A percentile compares a stretch with the other conserved stretches of the same genome.
Conservation (phyloP, 331 rosid species). For the Pyrus hybrid region DNA sequence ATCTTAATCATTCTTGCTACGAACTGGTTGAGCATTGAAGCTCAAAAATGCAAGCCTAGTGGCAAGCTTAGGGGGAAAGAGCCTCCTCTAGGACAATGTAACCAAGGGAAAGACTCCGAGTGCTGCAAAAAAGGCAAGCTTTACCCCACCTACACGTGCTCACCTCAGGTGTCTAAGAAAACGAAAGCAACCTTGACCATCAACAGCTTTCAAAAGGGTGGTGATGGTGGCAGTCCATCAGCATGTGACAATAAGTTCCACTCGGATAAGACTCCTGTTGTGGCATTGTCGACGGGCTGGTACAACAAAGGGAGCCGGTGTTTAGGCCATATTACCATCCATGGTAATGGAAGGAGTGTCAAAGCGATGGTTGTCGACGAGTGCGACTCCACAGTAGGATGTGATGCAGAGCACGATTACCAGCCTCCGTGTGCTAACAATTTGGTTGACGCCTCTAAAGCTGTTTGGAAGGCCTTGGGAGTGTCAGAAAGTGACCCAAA, state of each 20-base stretch:
- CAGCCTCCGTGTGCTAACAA: conserved; percentile 52
- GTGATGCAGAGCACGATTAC: conserved; percentile 37
- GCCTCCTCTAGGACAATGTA: conserved; percentile 29
- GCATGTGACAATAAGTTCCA: conserved; percentile 31
- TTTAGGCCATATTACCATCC: conserved; percentile 15
- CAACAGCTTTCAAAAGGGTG: conserved; percentile 25
- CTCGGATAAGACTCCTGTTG: conserved; percentile 9
- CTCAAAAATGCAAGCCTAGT: conserved; percentile 20
- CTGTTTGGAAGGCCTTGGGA: conserved; percentile 43
- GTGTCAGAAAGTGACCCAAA: conserved; percentile 6
- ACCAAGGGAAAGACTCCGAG: conserved; percentile 22
- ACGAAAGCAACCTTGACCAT: conserved; percentile 30
- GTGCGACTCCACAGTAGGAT: conserved; percentile 32
- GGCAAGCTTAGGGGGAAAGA: conserved; percentile 32
- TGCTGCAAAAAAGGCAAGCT: conserved; percentile 26
- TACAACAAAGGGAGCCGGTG: conserved; percentile 21
- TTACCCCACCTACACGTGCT: conserved; percentile 30
- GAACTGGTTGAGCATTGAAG: background rate
- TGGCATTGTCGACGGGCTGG: conserved; percentile 36
- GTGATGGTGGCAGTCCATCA: conserved; percentile 32
- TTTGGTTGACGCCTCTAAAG: conserved; percentile 45
- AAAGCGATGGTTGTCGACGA: conserved; percentile 43
- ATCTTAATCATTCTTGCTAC: background rate
- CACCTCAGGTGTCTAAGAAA: conserved; percentile 5
- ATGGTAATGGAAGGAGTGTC: conserved; percentile 34